Conservation (phyloP, 441 rosid species). For the Breynia disticha region DNA sequence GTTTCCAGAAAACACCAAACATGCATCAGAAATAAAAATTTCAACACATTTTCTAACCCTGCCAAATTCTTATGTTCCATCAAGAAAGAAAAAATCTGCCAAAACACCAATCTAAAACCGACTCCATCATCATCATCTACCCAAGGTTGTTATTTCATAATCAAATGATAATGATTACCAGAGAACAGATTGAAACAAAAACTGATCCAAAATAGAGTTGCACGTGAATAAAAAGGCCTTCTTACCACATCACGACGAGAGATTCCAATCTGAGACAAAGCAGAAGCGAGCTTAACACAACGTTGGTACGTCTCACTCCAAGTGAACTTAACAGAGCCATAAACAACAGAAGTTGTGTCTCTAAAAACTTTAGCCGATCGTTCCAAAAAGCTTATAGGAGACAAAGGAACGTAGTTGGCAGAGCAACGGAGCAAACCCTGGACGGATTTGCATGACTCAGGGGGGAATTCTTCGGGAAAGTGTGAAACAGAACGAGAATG, state of each 20-base stretch:
- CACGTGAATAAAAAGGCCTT: not conserved
- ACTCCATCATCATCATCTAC: too few relatives aligned
- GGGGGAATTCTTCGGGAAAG: constrained; percentile 11
- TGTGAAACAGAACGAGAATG: constrained; percentile 7
- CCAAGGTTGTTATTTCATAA: too few relatives aligned
- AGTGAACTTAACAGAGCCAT: constrained; percentile 31
- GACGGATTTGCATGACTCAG: constrained; percentile 35
- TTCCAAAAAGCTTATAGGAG: constrained; percentile 57
- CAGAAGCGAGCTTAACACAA: constrained; percentile 59
- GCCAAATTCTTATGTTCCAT: too few relatives aligned
- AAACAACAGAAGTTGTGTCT: constrained; percentile 41
- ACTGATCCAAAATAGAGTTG: not conserved
- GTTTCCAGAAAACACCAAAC: too few relatives aligned
- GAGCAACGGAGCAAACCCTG: constrained; percentile 42
- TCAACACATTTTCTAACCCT: too few relatives aligned
- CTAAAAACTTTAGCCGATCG: constrained; percentile 52
- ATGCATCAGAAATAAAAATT: too few relatives aligned
- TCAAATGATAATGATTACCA: too few relatives aligned
- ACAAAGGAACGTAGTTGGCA: constrained; percentile 41
- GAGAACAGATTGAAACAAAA: not conserved
- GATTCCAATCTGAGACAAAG: constrained; percentile 49
- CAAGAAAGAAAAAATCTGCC: too few relatives aligned
- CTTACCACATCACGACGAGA: constrained; percentile 59
- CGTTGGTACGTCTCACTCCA: constrained; percentile 54
- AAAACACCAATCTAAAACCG: too few relatives aligned